These are phyloP conservation scores for Fallopia convolvulus DNA, from an alignment of 148 eudicot species.

Conservation along the genomic window DNA sequence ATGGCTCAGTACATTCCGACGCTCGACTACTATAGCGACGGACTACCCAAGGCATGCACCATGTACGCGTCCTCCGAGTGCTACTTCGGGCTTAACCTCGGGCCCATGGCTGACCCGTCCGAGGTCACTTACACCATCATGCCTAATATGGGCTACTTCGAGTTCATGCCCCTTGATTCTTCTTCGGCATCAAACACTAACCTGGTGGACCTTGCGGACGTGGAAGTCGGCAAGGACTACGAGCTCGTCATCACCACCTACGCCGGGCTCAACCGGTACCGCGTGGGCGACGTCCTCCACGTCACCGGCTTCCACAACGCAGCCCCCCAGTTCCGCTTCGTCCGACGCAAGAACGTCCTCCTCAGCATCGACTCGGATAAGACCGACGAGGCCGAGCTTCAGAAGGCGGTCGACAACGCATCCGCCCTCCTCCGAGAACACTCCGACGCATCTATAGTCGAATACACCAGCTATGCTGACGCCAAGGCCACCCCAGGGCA, in stretches of 20 bases:
- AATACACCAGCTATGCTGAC: constrained; percentile 54
- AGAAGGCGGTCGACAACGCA: constrained; percentile 35
- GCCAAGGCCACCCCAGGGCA: constrained; percentile 50
- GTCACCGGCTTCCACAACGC: constrained; percentile 68
- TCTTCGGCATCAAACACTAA: constrained; percentile 15
- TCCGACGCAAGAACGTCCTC: constrained; percentile 59
- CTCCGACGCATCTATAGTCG: constrained; percentile 28
- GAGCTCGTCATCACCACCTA: constrained; percentile 74
- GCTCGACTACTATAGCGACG: constrained; percentile 67
- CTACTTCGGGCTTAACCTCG: constrained; percentile 65
- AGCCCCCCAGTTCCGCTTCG: constrained; percentile 68
- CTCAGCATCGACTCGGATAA: constrained; percentile 58
- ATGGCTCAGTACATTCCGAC: constrained; percentile 71
- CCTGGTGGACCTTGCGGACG: constrained; percentile 47
- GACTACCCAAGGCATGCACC: constrained; percentile 49
- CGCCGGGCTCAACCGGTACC: constrained; percentile 64
- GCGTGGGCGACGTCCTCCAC: constrained; percentile 64
- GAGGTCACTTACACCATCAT: constrained; percentile 71
- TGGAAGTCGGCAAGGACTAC: constrained; percentile 60
- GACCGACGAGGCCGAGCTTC: constrained; percentile 48
- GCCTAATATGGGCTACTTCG: constrained; percentile 85
- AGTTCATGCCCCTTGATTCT: constrained; percentile 51
- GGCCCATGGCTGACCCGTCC: constrained; percentile 52
- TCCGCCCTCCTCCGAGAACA: constrained; percentile 21
- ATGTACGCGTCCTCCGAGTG: constrained; percentile 73